Evolutionary conservation across 495 filamentous ascomycete species (phyloP).

Genomic region (Neurospora africana): DNA sequence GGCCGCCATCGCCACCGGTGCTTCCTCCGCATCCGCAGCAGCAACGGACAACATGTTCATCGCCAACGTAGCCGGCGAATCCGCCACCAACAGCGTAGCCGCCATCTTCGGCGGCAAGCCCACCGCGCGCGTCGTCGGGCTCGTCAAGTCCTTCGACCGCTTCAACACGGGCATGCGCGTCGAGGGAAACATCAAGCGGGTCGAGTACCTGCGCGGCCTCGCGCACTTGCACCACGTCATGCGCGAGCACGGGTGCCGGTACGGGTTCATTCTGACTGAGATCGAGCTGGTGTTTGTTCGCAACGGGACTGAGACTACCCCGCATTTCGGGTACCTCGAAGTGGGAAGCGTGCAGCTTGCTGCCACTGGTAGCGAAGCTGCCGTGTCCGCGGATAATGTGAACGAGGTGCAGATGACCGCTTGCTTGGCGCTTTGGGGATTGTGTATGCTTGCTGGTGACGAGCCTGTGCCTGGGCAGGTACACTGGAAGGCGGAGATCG

Average conservation of each 20-base stretch:
- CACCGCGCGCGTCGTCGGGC: conserved; percentile 71
- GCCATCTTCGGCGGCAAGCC: conserved; percentile 59
- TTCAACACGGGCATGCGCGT: conserved; percentile 93
- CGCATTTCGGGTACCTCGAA: conserved; percentile 79
- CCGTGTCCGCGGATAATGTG: conserved; percentile 10
- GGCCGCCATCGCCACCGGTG: conserved; percentile 40
- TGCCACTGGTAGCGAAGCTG: conserved; percentile 12
- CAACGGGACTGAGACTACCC: conserved; percentile 58
- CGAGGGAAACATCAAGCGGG: conserved; percentile 65
- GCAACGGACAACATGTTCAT: conserved; percentile 63
- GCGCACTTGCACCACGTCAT: conserved; percentile 77
- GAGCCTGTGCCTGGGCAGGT: conserved; percentile 55
- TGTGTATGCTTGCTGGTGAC: conserved; percentile 73
- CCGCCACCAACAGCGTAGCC: conserved; percentile 26
- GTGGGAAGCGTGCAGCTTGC: conserved; percentile 51
- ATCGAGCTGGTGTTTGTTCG: conserved; percentile 89
- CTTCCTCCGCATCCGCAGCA: conserved; percentile 39
- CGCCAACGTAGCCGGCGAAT: conserved; percentile 44
- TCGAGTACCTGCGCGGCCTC: conserved; percentile 76
- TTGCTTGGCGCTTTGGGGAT: conserved; percentile 41
- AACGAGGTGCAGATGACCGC: conserved; percentile 44
- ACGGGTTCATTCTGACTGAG: conserved; percentile 90
- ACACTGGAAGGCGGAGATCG: conserved; percentile 66
- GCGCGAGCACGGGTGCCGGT: conserved; percentile 85
- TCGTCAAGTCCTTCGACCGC: conserved; percentile 78